These are phyloP conservation scores for Sarocladium oryzae DNA, from an alignment of 2,329 filamentous ascomycete species.

Conservation along the genomic window DNA sequence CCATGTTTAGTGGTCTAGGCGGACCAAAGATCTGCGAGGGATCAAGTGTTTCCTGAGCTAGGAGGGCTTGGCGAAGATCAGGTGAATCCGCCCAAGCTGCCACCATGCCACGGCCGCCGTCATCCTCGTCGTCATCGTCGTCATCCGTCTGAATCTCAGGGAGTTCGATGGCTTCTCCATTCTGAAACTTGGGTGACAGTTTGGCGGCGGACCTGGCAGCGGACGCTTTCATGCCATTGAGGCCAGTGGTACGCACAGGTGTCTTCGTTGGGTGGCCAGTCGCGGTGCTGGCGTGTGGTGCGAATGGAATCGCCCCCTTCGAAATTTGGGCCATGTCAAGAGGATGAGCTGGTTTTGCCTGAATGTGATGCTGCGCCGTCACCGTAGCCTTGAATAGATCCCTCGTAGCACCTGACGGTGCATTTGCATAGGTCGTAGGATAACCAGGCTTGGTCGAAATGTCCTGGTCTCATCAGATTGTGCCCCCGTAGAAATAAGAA, in stretches of 20 bases:
- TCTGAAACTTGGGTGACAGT: conserved; percentile 79
- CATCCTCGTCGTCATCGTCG: conserved; percentile 63
- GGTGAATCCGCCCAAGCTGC: conserved; percentile 88
- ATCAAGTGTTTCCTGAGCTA: conserved; percentile 78
- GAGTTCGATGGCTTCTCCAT: conserved; percentile 83
- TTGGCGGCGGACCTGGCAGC: conserved; percentile 53
- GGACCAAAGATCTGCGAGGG: conserved; percentile 83
- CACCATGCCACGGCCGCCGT: conserved; percentile 34
- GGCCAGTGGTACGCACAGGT: conserved; percentile 49
- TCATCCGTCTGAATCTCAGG: conserved; percentile 96
- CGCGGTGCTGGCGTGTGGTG: conserved; percentile 56
- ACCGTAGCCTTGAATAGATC: conserved; percentile 61
- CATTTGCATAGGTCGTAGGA: conserved; percentile 48
- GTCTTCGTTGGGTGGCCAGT: conserved; percentile 57
- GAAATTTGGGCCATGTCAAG: conserved; percentile 83
- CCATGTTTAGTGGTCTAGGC: conserved; percentile 83
- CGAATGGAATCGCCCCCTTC: conserved; percentile 85
- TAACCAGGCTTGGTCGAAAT: conserved; percentile 29
- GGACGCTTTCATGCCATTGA: conserved; percentile 39
- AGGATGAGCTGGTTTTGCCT: conserved; percentile 59
- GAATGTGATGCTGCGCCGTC: conserved; percentile 59
- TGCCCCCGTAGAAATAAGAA: background rate
- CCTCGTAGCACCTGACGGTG: conserved; percentile 45
- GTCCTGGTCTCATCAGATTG: conserved; percentile 45
- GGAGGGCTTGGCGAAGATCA: conserved; percentile 67